Conservation (phyloP, 1,284 basidiomycete genomes). For the Apiotrichum brassicae region DNA sequence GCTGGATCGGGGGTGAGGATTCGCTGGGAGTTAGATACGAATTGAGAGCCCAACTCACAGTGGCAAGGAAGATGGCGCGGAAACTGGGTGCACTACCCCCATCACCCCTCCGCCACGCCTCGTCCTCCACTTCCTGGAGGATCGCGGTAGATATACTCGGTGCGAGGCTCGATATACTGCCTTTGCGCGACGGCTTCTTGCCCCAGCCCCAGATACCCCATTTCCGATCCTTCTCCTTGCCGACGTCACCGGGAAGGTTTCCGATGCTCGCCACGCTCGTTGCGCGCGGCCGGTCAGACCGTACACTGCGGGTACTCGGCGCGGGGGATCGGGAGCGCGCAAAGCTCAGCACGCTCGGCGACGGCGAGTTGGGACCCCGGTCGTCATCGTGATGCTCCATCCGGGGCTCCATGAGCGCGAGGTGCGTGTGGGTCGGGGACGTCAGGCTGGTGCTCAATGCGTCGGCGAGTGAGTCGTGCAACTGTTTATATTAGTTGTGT, state of each 20-base stretch:
- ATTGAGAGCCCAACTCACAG: constrained; percentile 23
- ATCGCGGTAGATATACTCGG: neutral
- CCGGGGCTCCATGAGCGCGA: neutral
- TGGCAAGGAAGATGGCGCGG: constrained; percentile 42
- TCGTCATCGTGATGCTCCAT: neutral
- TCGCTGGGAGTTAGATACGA: constrained; percentile 43
- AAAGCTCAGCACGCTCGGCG: neutral
- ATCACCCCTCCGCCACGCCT: constrained; percentile 36
- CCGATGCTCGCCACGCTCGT: neutral
- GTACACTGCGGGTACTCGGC: neutral
- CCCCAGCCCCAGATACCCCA: constrained; percentile 16
- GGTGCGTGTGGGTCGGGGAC: constrained; percentile 4
- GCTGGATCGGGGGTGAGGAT: constrained; percentile 75
- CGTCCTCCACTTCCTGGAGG: constrained; percentile 24
- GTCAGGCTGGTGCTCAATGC: constrained; percentile 12
- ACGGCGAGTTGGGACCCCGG: neutral
- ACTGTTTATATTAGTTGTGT: neutral
- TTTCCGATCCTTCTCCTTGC: neutral
- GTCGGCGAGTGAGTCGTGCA: constrained; percentile 16
- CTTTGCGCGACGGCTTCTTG: constrained; percentile 8
- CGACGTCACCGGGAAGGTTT: neutral
- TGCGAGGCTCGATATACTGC: constrained; percentile 7
- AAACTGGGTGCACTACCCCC: constrained; percentile 40
- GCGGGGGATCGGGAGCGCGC: constrained; percentile 5
- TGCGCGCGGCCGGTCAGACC: neutral